A percentile compares a stretch with the other conserved stretches of the same genome.
Conservation (phyloP, 148 eudicot species). For the Chenopodium suecicum region DNA sequence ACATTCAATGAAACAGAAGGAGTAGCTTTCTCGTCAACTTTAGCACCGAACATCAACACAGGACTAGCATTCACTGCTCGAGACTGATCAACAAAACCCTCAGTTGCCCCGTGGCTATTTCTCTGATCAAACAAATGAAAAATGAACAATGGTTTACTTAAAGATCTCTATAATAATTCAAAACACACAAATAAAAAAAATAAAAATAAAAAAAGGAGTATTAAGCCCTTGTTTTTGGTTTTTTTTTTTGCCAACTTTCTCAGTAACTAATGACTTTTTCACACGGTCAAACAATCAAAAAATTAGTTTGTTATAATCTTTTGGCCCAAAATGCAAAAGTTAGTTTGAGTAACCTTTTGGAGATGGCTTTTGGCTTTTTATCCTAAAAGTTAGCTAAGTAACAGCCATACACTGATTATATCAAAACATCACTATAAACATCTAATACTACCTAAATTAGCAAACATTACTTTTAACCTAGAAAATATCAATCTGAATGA, state of each 20-base stretch:
- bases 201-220: too few species aligned
- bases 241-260: neutral
- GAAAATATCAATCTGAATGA: neutral
- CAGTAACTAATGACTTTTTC: neutral
- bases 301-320: neutral
- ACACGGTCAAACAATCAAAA: neutral
- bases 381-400: neutral
- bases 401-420: neutral
- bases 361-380: too few species aligned
- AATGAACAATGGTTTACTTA: neutral
- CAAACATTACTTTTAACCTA: neutral
- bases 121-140: slow-evolving; percentile 34
- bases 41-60: slow-evolving; percentile 43
- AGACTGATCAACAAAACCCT: slow-evolving; percentile 51
- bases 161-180: neutral
- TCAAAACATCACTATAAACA: neutral
- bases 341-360: neutral
- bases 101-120: slow-evolving; percentile 44
- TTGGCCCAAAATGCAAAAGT: neutral
- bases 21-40: slow-evolving; percentile 47
- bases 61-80: slow-evolving; percentile 40
- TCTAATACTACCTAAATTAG: neutral
- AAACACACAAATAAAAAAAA: too few species aligned
- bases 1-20: slow-evolving; percentile 30
- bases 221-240: neutral